Evolutionary conservation across 2,329 filamentous ascomycete species (phyloP), one percentile per base, ranked within the genome.

Genomic region (Cercospora canescens): DNA sequence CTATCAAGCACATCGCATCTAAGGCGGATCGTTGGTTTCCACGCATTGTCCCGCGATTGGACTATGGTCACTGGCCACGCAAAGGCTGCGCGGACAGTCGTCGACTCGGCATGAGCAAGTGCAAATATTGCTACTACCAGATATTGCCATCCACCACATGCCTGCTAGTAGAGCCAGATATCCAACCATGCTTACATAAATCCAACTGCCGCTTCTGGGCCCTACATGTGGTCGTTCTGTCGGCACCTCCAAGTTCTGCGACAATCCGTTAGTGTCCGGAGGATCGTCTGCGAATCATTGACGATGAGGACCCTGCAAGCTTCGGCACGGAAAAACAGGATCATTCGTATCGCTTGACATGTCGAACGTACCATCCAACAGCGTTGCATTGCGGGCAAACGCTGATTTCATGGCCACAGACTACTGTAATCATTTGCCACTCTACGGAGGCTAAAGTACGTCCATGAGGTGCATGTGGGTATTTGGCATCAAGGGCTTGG

Each of bases 141-240:
- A 18, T 41, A 5, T 6, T 18, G 4, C 8, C 37, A 18, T 41
- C 16, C 16, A 41, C 3, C 37, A 18, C 37, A 5, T 41, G 37
- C 18, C 6, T 41, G 37, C 37, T n/a, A 24, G 14, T 16, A 7
- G 45, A 28, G 45, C 45, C 11, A 28, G 16, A 52, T 28, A 32
- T 48, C 18, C 28, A 56, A 56, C 52, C 28, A 34, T 56, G 52
- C 52, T 56, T 34, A 56, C 52, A 56, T 56, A 56, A 56, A 56
- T 56, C 32, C 37, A 60, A 60, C 59, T 61, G 59, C 59, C 59
- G 59, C 48, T 24, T 52, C 30, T 24, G 59, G 39, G 59, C 59
- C 59, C 59, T 61, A 61, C 48, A 41, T 61, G 59, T 61, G 59
- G 59, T 61, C 41, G 59, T 61, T 41, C 45, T 62, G 60, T 62